A percentile compares a stretch with the other conserved stretches of the same genome.
phyloP scores from a whole-genome alignment of 2,329 filamentous ascomycete species.

The Raffaelea arxii region DNA sequence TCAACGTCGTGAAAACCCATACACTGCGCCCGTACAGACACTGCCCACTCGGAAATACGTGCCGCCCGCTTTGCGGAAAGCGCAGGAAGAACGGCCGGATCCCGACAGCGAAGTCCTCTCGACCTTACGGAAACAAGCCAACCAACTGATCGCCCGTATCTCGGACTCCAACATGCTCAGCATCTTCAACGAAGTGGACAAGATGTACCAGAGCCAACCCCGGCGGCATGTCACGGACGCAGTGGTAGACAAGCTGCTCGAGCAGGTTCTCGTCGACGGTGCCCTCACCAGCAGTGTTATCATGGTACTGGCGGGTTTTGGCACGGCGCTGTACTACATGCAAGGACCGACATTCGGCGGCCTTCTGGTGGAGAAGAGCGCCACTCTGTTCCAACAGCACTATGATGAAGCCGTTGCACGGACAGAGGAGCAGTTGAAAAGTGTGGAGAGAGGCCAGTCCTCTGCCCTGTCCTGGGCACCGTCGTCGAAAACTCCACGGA shows the following conservation, averaged over 20 bases:
- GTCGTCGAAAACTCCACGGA: slow-evolving; percentile 54
- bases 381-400: slow-evolving; percentile 53
- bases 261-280: slow-evolving; percentile 70
- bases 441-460: slow-evolving; percentile 14
- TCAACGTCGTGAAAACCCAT: slow-evolving; percentile 64
- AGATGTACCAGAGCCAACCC: slow-evolving; percentile 72
- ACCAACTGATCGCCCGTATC: slow-evolving; percentile 84
- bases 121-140: slow-evolving; percentile 67
- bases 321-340: slow-evolving; percentile 77
- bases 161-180: slow-evolving; percentile 84
- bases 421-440: slow-evolving; percentile 16
- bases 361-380: slow-evolving; percentile 58
- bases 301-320: slow-evolving; percentile 82
- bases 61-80: slow-evolving; percentile 70
- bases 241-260: slow-evolving; percentile 66
- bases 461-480: slow-evolving; percentile 7
- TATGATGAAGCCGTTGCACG: slow-evolving; percentile 37
- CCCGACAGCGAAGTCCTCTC: slow-evolving; percentile 56
- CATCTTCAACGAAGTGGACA: slow-evolving; percentile 73
- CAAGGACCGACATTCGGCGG: slow-evolving; percentile 85
- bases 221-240: slow-evolving; percentile 81
- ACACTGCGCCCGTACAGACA: slow-evolving; percentile 58
- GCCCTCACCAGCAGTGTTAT: slow-evolving; percentile 79
- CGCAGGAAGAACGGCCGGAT: slow-evolving; percentile 13
- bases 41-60: slow-evolving; percentile 62